Evolutionary conservation across 306 rosid species (phyloP), one percentile per base, ranked within the genome.

Genomic region (Hylodesmum podocarpum): DNA sequence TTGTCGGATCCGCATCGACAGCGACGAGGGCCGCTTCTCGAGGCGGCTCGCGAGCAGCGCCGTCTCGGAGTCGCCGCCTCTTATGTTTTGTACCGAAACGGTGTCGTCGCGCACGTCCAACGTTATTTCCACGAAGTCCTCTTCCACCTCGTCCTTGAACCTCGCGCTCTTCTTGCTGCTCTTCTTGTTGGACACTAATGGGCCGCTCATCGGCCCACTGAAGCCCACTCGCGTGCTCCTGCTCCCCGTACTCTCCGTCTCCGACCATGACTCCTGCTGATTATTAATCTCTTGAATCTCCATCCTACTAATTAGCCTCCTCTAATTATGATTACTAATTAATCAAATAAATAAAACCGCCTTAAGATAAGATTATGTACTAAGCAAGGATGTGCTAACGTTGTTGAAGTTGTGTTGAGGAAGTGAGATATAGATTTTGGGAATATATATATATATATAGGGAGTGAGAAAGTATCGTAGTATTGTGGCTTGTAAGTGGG

Each of bases 121-220:
- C 33, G 97, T 94, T 14, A 94, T 91, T 53, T 94, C 98, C 2
- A 94, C 98, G 28, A 82, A 87, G 27, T 88, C 87, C 21, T 88
- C 96, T 22, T 88, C 87, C 21, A 87, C 96, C 1, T 84, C 88
- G 28, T 80, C 87, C 37, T 80, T 83, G 86, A 81, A 88, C 34
- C 94, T 81, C 0, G 88, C 84, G 65, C 91, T 88, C 62, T 64
- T 83, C 81, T 83, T 87, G 72, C 83, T 88, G 79, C 82, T 80
- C 75, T 67, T 83, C 46, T 76, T 83, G 82, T 78, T 61, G 21
- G 88, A 39, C 4, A 83, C 84, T 22, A 85, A 70, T 2, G 96
- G 93, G 4, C 93, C 96, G 15, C 91, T 88, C 14, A 90, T 61
- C 2, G 90, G 96, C 9, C 98, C 97, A 7, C 96, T 94, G 79